Conservation (phyloP, 257 asterid genomes). For the Pogostemon cablin region DNA sequence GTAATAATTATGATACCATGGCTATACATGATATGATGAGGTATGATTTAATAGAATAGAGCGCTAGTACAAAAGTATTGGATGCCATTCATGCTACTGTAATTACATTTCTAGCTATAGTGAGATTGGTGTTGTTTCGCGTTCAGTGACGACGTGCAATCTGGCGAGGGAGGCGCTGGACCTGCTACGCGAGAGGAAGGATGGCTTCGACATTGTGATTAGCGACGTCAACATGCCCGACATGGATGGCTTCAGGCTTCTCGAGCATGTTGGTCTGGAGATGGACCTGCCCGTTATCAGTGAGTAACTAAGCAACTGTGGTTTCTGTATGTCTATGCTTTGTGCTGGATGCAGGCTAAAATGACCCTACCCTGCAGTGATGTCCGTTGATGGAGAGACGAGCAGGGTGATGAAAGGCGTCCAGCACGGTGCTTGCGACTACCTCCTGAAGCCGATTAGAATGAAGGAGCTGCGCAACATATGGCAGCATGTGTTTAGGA, state of each 20-base stretch:
- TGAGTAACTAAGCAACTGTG: slow-evolving; percentile 33
- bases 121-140: no score
- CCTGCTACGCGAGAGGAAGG: slow-evolving; percentile 81
- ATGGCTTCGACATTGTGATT: slow-evolving; percentile 82
- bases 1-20: no score
- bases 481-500: slow-evolving; percentile 92
- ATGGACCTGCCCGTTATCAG: slow-evolving; percentile 98
- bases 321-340: background rate
- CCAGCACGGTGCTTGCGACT: slow-evolving; percentile 93
- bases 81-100: no score
- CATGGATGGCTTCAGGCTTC: slow-evolving; percentile 97
- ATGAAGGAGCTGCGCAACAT: slow-evolving; percentile 91
- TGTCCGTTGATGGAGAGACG: slow-evolving; percentile 96
- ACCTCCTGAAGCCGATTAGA: slow-evolving; percentile 87
- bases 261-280: slow-evolving; percentile 93
- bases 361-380: slow-evolving; percentile 53
- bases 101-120: no score
- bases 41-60: no score
- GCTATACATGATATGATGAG: no score
- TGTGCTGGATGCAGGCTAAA: background rate
- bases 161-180: slow-evolving; percentile 78
- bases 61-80: no score
- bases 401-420: slow-evolving; percentile 95
- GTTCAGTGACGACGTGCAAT: slow-evolving; percentile 78
- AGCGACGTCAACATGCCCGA: slow-evolving; percentile 99